Conservation (phyloP, 1,284 basidiomycete species). For the Microbotryomycetes sp. region DNA sequence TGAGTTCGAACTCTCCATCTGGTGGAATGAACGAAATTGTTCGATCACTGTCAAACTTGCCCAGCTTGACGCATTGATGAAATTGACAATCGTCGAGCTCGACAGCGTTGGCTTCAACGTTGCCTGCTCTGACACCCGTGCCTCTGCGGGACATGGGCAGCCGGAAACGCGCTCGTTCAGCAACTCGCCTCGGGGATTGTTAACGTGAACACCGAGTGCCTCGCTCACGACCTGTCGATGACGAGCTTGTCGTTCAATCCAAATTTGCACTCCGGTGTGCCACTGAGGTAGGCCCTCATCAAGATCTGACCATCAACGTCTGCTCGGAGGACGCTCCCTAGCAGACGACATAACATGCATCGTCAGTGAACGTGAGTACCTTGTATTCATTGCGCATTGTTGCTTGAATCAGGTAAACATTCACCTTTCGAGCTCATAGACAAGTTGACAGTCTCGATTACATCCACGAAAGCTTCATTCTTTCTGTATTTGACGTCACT, state of each 20-base stretch:
- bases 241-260: conserved; percentile 97
- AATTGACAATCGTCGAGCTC: conserved; percentile 97
- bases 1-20: conserved; percentile 97
- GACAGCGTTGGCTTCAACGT: conserved; percentile 52
- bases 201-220: neutral
- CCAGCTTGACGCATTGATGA: conserved; percentile 93
- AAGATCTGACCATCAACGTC: conserved; percentile 97
- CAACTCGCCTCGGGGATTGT: neutral
- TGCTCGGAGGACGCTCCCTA: conserved; percentile 84
- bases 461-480: conserved; percentile 97
- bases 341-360: conserved; percentile 57
- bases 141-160: neutral
- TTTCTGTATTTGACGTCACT: conserved; percentile 96
- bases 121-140: conserved; percentile 15
- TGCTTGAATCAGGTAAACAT: conserved; percentile 26
- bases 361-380: conserved; percentile 45
- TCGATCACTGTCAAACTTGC: conserved; percentile 86
- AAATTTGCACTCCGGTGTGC: conserved; percentile 96
- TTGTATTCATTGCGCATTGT: neutral
- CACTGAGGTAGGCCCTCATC: conserved; percentile 94
- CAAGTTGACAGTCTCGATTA: conserved; percentile 91
- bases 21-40: conserved; percentile 96
- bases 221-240: conserved; percentile 54
- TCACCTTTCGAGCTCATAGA: conserved; percentile 92
- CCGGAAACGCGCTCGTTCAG: neutral